Evolutionary conservation across 352 stramenopile species (phyloP), one percentile per base, ranked within the genome.

Genomic region (Globisporangium cystogenes): DNA sequence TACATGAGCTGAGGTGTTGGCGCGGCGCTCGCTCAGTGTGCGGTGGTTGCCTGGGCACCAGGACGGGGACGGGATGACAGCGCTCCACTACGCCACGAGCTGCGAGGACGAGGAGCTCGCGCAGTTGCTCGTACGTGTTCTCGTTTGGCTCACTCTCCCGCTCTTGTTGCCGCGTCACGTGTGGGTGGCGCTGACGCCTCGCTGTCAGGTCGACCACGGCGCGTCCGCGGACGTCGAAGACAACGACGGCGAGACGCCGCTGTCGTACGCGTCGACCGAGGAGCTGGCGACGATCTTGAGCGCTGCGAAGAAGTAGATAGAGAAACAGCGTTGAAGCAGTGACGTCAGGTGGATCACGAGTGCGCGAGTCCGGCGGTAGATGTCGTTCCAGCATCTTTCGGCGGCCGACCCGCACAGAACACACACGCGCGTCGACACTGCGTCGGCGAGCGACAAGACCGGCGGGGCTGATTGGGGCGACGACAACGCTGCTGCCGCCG

Each of bases 11-110:
- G 27, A 31, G 27, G 27, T 31, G 27, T 31, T 31, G 27, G 27
- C 7, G 27, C 3, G 27, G 27, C 27, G 27, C 3, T 3, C 27
- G 27, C 27, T 31, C 27, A 31, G 3, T 31, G 27, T 7, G 27
- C 7, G 27, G 23, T 27, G 16, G 8, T 12, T 6, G 57, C 55
- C 14, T 61, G 47, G n/a, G 35, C 29, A 58, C 42, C 40, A 90
- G 76, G 81, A 91, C 44, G 59, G 55, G 15, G 81, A 89, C 11
- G 81, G 81, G n/a, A 91, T 91, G 81, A 91, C 81, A 10, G 72
- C 77, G 33, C 61, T 91, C 39, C 81, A 91, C 48, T 91, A 91
- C 51, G 81, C 81, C 20, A 75, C 83, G 7, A 86, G 65, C 55
- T 89, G 81, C 57, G 81, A 89, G 40, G 64, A 87, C 56, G 69